Conservation (phyloP, 352 stramenopile genomes). For the Pythium apleroticum region DNA sequence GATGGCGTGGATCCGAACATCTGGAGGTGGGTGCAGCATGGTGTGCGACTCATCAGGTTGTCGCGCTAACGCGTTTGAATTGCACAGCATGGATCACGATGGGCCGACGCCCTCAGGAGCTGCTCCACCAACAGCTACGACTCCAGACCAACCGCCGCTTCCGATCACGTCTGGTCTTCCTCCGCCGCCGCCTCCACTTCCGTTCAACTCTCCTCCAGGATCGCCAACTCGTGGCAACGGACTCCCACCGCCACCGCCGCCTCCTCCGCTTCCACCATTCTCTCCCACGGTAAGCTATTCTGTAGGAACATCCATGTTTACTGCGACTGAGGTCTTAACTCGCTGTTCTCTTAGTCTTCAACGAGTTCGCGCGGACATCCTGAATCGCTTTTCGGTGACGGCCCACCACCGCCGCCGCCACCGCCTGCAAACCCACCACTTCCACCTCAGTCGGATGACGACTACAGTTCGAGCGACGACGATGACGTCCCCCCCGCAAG, state of each 20-base stretch:
- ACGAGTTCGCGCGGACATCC: constrained; percentile 43
- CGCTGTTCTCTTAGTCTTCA: constrained; percentile 25
- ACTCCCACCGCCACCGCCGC: constrained; percentile 33
- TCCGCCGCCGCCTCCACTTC: constrained; percentile 13
- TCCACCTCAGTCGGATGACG: constrained; percentile 35
- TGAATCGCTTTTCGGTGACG: constrained; percentile 51
- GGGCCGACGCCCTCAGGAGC: constrained; percentile 66
- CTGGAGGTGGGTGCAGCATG: constrained; percentile 37
- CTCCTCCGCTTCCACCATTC: constrained; percentile 41
- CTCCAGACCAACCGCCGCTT: constrained; percentile 14
- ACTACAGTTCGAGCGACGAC: constrained; percentile 66
- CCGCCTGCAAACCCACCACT: constrained; percentile 35
- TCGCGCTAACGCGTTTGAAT: neutral
- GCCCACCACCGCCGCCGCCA: constrained; percentile 44
- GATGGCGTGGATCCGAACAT: constrained; percentile 69
- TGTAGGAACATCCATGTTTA: neutral
- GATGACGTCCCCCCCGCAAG: constrained; percentile 32
- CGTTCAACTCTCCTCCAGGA: neutral
- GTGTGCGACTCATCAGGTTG: no score
- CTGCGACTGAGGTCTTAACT: neutral
- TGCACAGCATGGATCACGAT: constrained; percentile 71
- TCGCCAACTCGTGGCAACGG: neutral
- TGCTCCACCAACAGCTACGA: constrained; percentile 25
- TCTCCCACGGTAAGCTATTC: constrained; percentile 50
- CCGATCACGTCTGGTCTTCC: constrained; percentile 21